phyloP scores from a whole-genome alignment of 108 stramenopile species.

The Cyclotella cryptica region DNA sequence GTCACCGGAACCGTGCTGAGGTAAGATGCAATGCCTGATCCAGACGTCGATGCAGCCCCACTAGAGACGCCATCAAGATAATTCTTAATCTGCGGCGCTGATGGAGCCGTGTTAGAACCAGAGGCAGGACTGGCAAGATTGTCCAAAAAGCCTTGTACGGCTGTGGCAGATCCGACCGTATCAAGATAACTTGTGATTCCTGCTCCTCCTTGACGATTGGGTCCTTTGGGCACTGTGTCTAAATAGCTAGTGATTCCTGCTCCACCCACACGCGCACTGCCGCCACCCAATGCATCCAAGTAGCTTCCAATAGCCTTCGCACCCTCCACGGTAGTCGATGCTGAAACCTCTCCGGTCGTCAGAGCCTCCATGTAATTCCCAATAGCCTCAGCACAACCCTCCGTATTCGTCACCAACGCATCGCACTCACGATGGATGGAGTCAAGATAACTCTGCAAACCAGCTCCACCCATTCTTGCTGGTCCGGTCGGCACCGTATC shows the following conservation, averaged over 20 bases:
- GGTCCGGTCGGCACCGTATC: constrained; percentile 19
- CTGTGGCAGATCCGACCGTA: constrained; percentile 17
- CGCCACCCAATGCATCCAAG: constrained; percentile 29
- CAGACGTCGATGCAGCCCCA: constrained; percentile 26
- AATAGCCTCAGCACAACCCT: constrained; percentile 40
- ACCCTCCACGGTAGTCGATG: constrained; percentile 25
- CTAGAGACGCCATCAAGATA: constrained; percentile 35
- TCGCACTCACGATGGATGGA: constrained; percentile 1
- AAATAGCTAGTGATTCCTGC: constrained; percentile 36
- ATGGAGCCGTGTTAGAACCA: constrained; percentile 30
- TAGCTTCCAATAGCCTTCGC: constrained; percentile 47
- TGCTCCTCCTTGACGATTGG: constrained; percentile 17
- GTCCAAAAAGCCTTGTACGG: constrained; percentile 31
- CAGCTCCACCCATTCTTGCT: neutral
- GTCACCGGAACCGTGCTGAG: constrained; percentile 30
- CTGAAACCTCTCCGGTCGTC: constrained; percentile 30
- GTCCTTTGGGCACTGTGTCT: constrained; percentile 30
- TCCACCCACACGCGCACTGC: constrained; percentile 19
- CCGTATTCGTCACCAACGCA: neutral
- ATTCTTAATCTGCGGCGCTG: constrained; percentile 34
- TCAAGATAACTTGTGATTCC: constrained; percentile 41
- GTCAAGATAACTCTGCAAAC: constrained; percentile 10
- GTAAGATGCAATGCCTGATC: constrained; percentile 38
- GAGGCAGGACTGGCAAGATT: constrained; percentile 25
- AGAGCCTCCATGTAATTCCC: constrained; percentile 46